phyloP scores from a whole-genome alignment of 2,329 filamentous ascomycete species.

The Chrysoporthe deuterocubensis region DNA sequence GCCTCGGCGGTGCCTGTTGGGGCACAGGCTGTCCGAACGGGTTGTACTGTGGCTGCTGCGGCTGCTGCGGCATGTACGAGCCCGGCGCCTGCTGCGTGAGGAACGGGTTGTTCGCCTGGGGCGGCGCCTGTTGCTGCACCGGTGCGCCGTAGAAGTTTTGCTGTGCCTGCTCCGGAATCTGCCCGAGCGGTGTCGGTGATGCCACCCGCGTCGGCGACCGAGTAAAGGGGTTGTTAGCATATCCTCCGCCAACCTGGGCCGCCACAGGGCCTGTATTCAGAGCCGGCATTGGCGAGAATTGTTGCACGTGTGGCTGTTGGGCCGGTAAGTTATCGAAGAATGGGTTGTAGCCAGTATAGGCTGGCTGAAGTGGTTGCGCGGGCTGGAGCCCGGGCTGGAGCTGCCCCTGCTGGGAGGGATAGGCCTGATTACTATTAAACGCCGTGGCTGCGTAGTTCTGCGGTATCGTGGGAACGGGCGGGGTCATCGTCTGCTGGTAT shows the following conservation, averaged over 20 bases:
- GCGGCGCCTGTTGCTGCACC: constrained; percentile 32
- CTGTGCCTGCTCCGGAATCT: constrained; percentile 58
- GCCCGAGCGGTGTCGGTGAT: constrained; percentile 50
- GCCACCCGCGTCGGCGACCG: constrained; percentile 56
- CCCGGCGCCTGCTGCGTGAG: constrained; percentile 32
- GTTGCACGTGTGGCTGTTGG: constrained; percentile 36
- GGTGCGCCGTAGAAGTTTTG: constrained; percentile 43
- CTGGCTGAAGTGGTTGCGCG: constrained; percentile 40
- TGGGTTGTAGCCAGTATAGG: constrained; percentile 54
- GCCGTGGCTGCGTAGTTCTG: constrained; percentile 45
- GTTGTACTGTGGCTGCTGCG: constrained; percentile 24
- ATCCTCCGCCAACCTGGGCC: constrained; percentile 34
- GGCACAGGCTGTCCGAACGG: constrained; percentile 12
- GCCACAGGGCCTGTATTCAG: constrained; percentile 41
- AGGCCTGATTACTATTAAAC: constrained; percentile 50
- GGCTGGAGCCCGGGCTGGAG: constrained; percentile 32
- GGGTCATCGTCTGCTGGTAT: constrained; percentile 50
- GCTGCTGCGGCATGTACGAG: constrained; percentile 26
- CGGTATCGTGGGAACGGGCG: constrained; percentile 46
- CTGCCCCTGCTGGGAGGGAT: constrained; percentile 35
- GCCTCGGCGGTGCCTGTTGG: constrained; percentile 48
- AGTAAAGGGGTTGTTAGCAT: constrained; percentile 53
- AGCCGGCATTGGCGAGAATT: constrained; percentile 42
- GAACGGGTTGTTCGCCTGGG: constrained; percentile 28
- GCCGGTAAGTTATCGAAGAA: constrained; percentile 49